Conservation (phyloP, 768 basidiomycete species). For the Rhodocollybia butyracea region DNA sequence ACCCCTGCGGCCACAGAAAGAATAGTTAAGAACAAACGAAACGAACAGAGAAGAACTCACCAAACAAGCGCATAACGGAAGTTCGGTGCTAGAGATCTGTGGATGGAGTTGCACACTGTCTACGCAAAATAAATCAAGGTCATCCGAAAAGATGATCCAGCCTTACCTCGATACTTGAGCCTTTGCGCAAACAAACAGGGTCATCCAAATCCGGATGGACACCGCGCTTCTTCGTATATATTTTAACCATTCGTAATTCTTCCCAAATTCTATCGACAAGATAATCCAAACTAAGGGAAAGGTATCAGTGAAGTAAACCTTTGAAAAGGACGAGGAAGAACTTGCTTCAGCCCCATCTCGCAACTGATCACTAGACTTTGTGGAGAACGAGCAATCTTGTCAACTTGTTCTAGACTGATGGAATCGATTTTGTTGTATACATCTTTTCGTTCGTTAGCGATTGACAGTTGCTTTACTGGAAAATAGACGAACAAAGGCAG, state of each 20-base stretch:
- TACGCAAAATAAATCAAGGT: slow-evolving; percentile 18
- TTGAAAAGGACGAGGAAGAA: slow-evolving; percentile 5
- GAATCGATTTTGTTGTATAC: slow-evolving; percentile 98
- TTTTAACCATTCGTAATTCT: slow-evolving; percentile 76
- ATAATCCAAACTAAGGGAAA: slow-evolving; percentile 54
- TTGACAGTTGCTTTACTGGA: not conserved
- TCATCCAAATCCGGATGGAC: slow-evolving; percentile 88
- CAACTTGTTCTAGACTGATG: slow-evolving; percentile 77
- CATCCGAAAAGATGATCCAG: not conserved
- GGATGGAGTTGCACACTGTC: slow-evolving; percentile 91
- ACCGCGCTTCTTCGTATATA: slow-evolving; percentile 98
- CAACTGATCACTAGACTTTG: slow-evolving; percentile 94
- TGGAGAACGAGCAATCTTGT: slow-evolving; percentile 78
- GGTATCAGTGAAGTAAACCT: slow-evolving; percentile 2
- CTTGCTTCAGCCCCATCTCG: slow-evolving; percentile 88
- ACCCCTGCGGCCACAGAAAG: slow-evolving; percentile 48
- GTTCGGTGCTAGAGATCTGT: slow-evolving; percentile 83
- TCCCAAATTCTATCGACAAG: slow-evolving; percentile 79
- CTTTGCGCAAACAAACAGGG: slow-evolving; percentile 86
- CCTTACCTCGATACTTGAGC: slow-evolving; percentile 86
- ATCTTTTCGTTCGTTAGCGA: slow-evolving; percentile 38
- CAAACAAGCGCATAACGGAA: slow-evolving; percentile 96
- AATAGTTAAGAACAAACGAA: not conserved
- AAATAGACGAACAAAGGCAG: slow-evolving; percentile 67
- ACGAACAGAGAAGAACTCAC: no score